These are phyloP conservation scores for Pestalotiopsis sp. DNA, from an alignment of 2,329 filamentous ascomycete genomes.

Conservation along the genomic window DNA sequence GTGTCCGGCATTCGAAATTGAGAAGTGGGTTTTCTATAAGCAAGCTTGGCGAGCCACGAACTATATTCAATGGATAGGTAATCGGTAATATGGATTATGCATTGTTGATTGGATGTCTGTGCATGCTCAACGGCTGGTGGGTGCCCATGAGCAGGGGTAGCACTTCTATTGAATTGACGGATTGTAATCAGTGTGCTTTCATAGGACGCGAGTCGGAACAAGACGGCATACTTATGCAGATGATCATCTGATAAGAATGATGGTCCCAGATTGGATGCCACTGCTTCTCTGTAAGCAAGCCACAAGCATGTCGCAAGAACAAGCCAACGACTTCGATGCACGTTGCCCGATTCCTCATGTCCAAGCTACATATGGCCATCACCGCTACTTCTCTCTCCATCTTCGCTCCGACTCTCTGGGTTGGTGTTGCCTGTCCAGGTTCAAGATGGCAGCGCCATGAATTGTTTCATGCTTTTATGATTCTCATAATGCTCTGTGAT, in stretches of 20 bases:
- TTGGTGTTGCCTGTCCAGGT: too few relatives aligned
- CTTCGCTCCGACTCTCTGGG: too few relatives aligned
- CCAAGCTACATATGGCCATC: not conserved
- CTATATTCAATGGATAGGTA: not conserved
- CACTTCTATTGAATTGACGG: not conserved
- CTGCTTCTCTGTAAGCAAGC: not conserved
- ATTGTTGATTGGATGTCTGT: not conserved
- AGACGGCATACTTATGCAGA: not conserved
- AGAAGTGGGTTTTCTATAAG: not conserved
- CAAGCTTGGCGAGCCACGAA: not conserved
- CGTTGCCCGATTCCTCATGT: not conserved
- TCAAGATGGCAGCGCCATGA: too few relatives aligned
- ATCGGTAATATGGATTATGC: not conserved
- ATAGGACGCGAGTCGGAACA: not conserved
- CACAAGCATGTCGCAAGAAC: not conserved
- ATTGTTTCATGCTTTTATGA: too few relatives aligned
- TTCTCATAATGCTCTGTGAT: too few relatives aligned
- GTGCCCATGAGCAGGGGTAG: not conserved
- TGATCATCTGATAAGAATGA: not conserved
- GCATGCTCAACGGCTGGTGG: not conserved
- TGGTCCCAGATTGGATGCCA: not conserved
- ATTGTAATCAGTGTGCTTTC: not conserved
- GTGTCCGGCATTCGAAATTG: not conserved
- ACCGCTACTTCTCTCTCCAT: too few relatives aligned
- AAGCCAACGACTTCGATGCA: not conserved